Evolutionary conservation across 2,329 filamentous ascomycete species (phyloP).

Genomic region (Ceratocystis destructans): DNA sequence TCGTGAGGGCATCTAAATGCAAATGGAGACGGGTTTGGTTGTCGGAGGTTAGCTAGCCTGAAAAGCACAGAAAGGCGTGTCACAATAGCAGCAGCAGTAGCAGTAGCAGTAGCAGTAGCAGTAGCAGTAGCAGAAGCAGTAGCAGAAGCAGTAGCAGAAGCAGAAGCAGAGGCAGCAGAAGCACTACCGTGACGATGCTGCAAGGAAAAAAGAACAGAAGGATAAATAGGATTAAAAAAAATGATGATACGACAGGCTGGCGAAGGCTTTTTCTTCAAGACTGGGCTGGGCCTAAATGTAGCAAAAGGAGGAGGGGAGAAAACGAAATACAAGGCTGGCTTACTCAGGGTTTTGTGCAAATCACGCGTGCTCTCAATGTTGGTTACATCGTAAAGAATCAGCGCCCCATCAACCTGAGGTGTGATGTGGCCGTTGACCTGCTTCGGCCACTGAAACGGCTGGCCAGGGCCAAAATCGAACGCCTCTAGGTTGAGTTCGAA

Average conservation of each 20-base stretch:
- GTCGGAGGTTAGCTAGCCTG: not conserved
- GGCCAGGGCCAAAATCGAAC: constrained; percentile 44
- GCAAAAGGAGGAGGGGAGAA: not conserved
- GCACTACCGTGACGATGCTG: no score
- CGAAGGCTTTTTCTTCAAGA: not conserved
- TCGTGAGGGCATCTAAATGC: constrained; percentile 53
- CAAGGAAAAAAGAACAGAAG: not conserved
- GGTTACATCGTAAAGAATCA: constrained; percentile 80
- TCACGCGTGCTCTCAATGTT: constrained; percentile 60
- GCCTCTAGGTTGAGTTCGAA: constrained; percentile 53
- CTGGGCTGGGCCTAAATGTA: not conserved
- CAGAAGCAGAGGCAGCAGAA: no score
- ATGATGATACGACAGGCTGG: not conserved
- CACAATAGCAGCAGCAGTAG: no score
- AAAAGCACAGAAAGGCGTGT: not conserved
- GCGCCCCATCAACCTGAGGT: constrained; percentile 65
- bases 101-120: no score
- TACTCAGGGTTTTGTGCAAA: constrained; percentile 65
- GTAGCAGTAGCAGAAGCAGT: no score
- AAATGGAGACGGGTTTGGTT: not conserved
- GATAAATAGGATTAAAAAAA: not conserved
- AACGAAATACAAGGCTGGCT: constrained; percentile 37
- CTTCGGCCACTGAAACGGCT: constrained; percentile 52
- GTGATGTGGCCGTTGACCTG: constrained; percentile 56
- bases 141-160: no score